These are phyloP conservation scores for Eimeria praecox DNA, from an alignment of 169 alveolate species.

Conservation along the genomic window DNA sequence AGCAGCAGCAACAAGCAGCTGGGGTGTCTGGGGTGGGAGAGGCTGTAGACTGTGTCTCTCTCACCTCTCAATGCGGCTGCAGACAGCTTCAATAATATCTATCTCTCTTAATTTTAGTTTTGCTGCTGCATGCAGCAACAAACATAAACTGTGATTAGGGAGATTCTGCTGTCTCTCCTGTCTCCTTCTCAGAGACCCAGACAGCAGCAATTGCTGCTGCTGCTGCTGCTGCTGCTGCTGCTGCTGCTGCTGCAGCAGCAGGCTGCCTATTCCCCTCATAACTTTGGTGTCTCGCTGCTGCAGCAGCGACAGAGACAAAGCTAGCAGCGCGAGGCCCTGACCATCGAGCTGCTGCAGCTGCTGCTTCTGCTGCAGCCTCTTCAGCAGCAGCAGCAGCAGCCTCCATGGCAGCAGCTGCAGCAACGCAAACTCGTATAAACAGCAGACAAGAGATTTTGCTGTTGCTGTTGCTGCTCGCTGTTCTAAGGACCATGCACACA, in stretches of 20 bases:
- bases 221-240: slow-evolving; percentile 3
- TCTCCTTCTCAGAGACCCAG: background rate
- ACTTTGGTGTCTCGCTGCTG: slow-evolving; percentile 31
- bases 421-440: slow-evolving; percentile 46
- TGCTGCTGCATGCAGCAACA: slow-evolving; percentile 48
- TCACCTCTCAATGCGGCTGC: slow-evolving; percentile 5
- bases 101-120: background rate
- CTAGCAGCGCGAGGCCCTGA: slow-evolving; percentile 49
- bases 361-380: slow-evolving; percentile 33
- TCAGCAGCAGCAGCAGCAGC: slow-evolving; percentile 2
- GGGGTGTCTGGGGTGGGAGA: background rate
- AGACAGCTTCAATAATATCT: background rate
- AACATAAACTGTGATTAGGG: background rate
- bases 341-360: slow-evolving; percentile 67
- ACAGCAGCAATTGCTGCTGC: background rate
- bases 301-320: slow-evolving; percentile 31
- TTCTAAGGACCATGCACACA: slow-evolving; percentile 20
- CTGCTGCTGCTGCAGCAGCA: slow-evolving; percentile 45
- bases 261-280: slow-evolving; percentile 1
- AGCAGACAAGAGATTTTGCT: slow-evolving; percentile 34
- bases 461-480: slow-evolving; percentile 1
- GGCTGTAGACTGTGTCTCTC: no score
- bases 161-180: background rate
- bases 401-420: slow-evolving; percentile 68
- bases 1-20: no score